phyloP scores from a whole-genome alignment of 768 basidiomycete species.

The Phanerochaete sordida region DNA sequence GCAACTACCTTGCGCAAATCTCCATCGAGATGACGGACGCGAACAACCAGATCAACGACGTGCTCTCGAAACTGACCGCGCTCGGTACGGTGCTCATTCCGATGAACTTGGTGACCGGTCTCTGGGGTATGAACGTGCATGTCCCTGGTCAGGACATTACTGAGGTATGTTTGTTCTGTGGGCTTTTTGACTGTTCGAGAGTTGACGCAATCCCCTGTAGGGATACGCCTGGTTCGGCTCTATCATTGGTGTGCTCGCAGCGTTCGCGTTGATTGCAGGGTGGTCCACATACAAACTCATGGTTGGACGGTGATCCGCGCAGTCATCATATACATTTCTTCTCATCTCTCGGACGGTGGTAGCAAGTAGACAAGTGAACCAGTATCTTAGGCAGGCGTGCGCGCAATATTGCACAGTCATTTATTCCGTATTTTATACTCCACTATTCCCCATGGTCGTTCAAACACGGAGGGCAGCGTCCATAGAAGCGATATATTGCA shows the following conservation, averaged over 20 bases:
- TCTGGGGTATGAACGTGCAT: constrained; percentile 99
- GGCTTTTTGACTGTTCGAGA: neutral
- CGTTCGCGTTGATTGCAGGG: constrained; percentile 79
- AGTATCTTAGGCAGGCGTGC: neutral
- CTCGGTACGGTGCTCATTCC: constrained; percentile 96
- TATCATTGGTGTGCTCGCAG: constrained; percentile 77
- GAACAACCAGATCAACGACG: constrained; percentile 99
- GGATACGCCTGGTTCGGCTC: constrained; percentile 82
- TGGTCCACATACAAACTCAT: constrained; percentile 79
- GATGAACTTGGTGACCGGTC: constrained; percentile 95
- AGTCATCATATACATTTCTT: neutral
- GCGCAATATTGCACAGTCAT: neutral
- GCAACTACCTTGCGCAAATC: constrained; percentile 98
- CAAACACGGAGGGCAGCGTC: neutral
- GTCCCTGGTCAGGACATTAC: constrained; percentile 79
- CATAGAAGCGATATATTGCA: neutral
- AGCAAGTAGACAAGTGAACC: neutral
- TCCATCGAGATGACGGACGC: constrained; percentile 99
- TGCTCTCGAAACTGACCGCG: constrained; percentile 93
- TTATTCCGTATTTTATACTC: neutral
- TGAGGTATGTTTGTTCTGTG: constrained; percentile 26
- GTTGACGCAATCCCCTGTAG: constrained; percentile 18
- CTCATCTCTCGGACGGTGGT: neutral
- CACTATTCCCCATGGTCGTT: neutral
- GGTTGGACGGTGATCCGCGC: constrained; percentile 29